Evolutionary conservation across 768 basidiomycete genomes (phyloP).

Genomic region (Boletus subparvulus): DNA sequence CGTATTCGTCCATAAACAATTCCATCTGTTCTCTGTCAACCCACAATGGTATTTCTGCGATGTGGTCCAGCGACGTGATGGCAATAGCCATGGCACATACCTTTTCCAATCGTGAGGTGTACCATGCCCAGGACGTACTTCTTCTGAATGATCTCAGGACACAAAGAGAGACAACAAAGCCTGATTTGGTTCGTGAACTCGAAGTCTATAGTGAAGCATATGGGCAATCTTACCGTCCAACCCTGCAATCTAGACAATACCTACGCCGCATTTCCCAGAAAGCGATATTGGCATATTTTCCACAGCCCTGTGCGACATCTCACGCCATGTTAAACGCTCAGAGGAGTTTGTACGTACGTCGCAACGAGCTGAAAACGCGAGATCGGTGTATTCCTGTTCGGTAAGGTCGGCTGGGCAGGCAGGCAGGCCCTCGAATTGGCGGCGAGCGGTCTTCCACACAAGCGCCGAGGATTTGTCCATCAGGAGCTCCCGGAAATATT

Average conservation of each 20-base stretch:
- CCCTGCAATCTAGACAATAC: constrained; percentile 7
- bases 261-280: constrained; percentile 16
- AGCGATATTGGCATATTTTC: background rate
- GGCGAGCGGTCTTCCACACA: constrained; percentile 29
- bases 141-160: background rate
- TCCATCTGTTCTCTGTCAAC: constrained; percentile 14
- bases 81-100: background rate
- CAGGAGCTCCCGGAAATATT: constrained; percentile 36
- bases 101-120: background rate
- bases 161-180: background rate
- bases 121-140: background rate
- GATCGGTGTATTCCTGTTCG: constrained; percentile 45
- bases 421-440: constrained; percentile 38
- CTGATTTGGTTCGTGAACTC: background rate
- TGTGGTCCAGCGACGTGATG: background rate
- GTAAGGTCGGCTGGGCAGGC: constrained; percentile 43
- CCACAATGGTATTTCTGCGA: background rate
- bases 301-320: constrained; percentile 8
- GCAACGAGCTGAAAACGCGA: constrained; percentile 37
- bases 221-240: background rate
- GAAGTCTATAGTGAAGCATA: background rate
- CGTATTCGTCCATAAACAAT: constrained; percentile 6
- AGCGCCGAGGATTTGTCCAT: constrained; percentile 29
- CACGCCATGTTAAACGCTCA: background rate
- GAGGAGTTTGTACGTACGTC: constrained; percentile 4